These are phyloP conservation scores for Boletus tomentosulus DNA, from an alignment of 768 basidiomycete species.

Conservation along the genomic window DNA sequence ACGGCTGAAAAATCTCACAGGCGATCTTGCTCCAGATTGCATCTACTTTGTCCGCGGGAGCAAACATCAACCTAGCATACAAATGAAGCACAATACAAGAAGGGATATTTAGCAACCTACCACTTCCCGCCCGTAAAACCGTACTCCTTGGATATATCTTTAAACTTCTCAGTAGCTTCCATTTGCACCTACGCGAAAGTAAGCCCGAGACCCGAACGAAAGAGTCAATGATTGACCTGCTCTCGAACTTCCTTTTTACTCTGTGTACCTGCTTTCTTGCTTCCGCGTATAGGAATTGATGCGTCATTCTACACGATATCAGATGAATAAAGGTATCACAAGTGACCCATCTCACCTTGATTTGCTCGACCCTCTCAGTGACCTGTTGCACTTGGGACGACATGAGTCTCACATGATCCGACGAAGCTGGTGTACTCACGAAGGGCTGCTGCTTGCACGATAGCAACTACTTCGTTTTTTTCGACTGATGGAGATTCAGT, in stretches of 20 bases:
- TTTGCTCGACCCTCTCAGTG: constrained; percentile 52
- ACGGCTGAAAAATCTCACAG: constrained; percentile 36
- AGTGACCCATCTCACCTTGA: constrained; percentile 42
- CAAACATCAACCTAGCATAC: constrained; percentile 61
- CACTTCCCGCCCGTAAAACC: constrained; percentile 65
- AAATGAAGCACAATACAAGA: neutral
- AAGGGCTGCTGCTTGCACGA: constrained; percentile 42
- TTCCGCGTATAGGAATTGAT: constrained; percentile 62
- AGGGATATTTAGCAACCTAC: constrained; percentile 28
- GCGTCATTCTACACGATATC: constrained; percentile 48
- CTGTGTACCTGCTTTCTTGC: constrained; percentile 66
- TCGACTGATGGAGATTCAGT: constrained; percentile 1
- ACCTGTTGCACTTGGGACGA: constrained; percentile 48
- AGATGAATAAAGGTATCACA: neutral
- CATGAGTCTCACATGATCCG: neutral
- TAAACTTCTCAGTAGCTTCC: constrained; percentile 54
- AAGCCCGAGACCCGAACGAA: neutral
- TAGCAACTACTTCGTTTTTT: constrained; percentile 29
- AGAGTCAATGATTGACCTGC: constrained; percentile 37
- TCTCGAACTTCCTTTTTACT: constrained; percentile 77
- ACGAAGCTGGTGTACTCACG: constrained; percentile 32
- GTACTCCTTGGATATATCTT: constrained; percentile 53
- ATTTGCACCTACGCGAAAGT: constrained; percentile 46
- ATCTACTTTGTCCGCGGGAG: constrained; percentile 58
- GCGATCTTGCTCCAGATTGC: constrained; percentile 59